Evolutionary conservation across 2,329 filamentous ascomycete species (phyloP), one percentile per base, ranked within the genome.

Genomic region (Fusarium foetens): DNA sequence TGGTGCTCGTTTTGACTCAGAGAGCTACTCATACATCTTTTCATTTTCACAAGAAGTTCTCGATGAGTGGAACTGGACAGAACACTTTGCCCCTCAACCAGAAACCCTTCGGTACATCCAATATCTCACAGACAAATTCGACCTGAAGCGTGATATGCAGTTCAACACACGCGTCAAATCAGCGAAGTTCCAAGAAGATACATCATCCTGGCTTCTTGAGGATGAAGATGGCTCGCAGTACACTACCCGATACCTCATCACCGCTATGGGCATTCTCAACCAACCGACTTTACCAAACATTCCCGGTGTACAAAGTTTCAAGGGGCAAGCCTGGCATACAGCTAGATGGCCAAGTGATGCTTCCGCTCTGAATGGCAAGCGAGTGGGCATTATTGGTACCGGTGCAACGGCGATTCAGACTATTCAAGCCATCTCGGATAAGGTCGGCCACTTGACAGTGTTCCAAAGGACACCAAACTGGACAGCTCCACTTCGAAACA

Each of bases 31-130:
- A 21, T 71, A 71, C 43, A 71, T 71, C 63, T 71, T 71, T 42
- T 71, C 68, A 33, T 70, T 68, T 17, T 67, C 51, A 5, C 78
- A 84, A 68, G 82, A 76, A 33, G 69, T 73, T 17, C 76, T 84
- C 17, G 77, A 82, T 31, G 82, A 83, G 54, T 86, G 83, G 80
- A 71, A 81, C 48, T 85, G 82, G 80, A 78, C 75, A 1, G 75
- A 81, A 55, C 72, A 79, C 33, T 81, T 80, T 38, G 71, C 79
- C 1, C 69, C 78, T 0, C 80, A 81, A 58, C 68, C 78, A 16
- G 83, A 86, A 58, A 74, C 85, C 0, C 76, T 79, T n/a, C 69
- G 64, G 10, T 86, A 86, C 66, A 85, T 86, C 58, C 76, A 82
- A 48, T 82, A 83, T 63, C 81, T 85, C 10, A 83, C 83, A 42